Conservation (phyloP, 371 early-diverging fungal species). For the Racocetra persica region DNA sequence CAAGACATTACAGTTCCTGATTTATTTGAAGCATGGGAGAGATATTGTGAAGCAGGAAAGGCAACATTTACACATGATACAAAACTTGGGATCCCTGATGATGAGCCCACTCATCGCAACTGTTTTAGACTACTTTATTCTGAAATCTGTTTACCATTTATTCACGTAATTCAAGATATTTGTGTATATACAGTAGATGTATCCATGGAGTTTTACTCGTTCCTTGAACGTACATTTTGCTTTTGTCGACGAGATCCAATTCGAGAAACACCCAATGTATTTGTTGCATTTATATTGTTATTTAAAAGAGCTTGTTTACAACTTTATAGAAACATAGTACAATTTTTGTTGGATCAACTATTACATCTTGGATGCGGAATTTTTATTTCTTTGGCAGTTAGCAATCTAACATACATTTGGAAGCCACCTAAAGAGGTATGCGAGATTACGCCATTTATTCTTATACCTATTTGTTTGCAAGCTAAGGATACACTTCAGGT, state of each 20-base stretch:
- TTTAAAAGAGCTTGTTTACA: constrained; percentile 56
- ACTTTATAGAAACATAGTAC: constrained; percentile 54
- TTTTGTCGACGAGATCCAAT: constrained; percentile 48
- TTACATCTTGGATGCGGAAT: constrained; percentile 61
- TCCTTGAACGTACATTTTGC: background rate
- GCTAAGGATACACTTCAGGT: constrained; percentile 47
- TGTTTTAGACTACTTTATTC: too few relatives aligned
- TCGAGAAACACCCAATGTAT: constrained; percentile 53
- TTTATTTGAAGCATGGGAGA: constrained; percentile 26
- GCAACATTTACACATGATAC: background rate
- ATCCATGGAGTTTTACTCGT: background rate
- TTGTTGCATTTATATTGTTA: constrained; percentile 52
- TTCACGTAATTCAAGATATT: background rate
- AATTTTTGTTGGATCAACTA: constrained; percentile 60
- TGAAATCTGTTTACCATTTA: constrained; percentile 15
- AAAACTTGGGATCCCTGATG: background rate
- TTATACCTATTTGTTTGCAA: constrained; percentile 30
- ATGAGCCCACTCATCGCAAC: too few relatives aligned
- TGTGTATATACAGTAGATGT: background rate
- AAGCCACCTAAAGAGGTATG: constrained; percentile 55
- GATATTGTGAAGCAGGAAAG: background rate
- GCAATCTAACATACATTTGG: constrained; percentile 54
- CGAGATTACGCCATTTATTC: constrained; percentile 48
- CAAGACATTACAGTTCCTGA: background rate
- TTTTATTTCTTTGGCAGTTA: constrained; percentile 47